Conservation (phyloP, 148 eudicot species). For the Silene latifolia region DNA sequence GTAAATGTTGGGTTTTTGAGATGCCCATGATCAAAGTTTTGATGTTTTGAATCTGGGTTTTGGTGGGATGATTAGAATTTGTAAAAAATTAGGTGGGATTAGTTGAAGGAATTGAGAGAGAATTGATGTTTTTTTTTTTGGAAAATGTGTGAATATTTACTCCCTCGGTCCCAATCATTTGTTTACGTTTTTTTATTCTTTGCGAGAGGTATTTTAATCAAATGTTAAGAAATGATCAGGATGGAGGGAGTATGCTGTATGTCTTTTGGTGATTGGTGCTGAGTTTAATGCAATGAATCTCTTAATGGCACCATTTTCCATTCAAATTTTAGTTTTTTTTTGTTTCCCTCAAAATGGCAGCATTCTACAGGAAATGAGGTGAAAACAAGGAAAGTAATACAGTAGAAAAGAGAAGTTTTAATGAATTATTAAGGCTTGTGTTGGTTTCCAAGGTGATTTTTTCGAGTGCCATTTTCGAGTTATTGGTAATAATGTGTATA, state of each 20-base stretch:
- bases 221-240: no score
- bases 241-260: no score
- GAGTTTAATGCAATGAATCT: not conserved
- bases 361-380: not conserved
- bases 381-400: not conserved
- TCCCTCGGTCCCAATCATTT: no score
- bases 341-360: not conserved
- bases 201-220: no score
- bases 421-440: not conserved
- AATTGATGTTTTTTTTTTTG: not conserved
- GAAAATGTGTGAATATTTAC: slow-evolving; percentile 1
- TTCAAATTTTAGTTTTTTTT: not conserved
- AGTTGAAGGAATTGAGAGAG: slow-evolving; percentile 17
- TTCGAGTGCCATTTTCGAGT: slow-evolving; percentile 14
- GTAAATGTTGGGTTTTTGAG: slow-evolving; percentile 14
- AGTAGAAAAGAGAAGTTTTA: not conserved
- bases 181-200: no score
- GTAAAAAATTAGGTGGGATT: slow-evolving; percentile 3
- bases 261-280: not conserved
- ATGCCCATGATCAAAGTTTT: slow-evolving; percentile 19
- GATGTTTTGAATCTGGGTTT: slow-evolving; percentile 5
- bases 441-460: not conserved
- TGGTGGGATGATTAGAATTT: slow-evolving; percentile 8
- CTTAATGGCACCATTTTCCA: not conserved
- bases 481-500: not conserved